phyloP scores from a whole-genome alignment of 1,284 basidiomycete species.

The Moesziomyces antarcticus region DNA sequence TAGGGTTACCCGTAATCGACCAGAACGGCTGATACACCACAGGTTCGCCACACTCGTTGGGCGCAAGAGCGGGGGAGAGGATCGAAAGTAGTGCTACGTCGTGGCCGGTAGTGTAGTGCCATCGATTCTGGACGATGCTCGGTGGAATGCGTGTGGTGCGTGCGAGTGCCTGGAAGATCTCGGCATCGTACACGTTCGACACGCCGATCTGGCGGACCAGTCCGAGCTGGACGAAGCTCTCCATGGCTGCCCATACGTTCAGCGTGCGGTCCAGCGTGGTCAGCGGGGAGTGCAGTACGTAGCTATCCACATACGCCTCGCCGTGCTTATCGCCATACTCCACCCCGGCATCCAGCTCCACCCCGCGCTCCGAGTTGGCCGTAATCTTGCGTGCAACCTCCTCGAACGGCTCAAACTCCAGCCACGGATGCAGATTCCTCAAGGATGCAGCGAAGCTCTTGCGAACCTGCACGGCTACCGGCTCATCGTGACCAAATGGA shows the following conservation, averaged over 20 bases:
- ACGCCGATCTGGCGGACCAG: constrained; percentile 58
- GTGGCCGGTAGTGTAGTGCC: constrained; percentile 64
- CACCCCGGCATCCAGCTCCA: constrained; percentile 28
- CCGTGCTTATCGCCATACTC: constrained; percentile 34
- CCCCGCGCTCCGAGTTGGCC: constrained; percentile 5
- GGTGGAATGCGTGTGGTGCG: constrained; percentile 46
- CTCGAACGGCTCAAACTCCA: constrained; percentile 30
- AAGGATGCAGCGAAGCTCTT: constrained; percentile 44
- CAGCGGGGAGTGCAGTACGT: constrained; percentile 60
- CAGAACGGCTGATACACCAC: constrained; percentile 65
- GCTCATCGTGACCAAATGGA: constrained; percentile 47
- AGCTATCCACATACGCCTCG: constrained; percentile 59
- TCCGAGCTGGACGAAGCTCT: constrained; percentile 54
- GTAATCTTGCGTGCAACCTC: constrained; percentile 14
- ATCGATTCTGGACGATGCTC: constrained; percentile 61
- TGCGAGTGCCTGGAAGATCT: constrained; percentile 55
- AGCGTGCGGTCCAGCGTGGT: constrained; percentile 57
- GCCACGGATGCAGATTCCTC: constrained; percentile 50
- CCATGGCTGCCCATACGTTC: constrained; percentile 61
- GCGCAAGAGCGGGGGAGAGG: constrained; percentile 54
- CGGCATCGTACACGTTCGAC: constrained; percentile 61
- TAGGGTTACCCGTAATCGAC: constrained; percentile 63
- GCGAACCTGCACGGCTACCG: constrained; percentile 52
- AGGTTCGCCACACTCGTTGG: constrained; percentile 49
- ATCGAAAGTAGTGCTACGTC: constrained; percentile 61